Evolutionary conservation across 2,329 filamentous ascomycete genomes (phyloP), one percentile per base, ranked within the genome.

Genomic region (Akanthomyces dipterigenus): DNA sequence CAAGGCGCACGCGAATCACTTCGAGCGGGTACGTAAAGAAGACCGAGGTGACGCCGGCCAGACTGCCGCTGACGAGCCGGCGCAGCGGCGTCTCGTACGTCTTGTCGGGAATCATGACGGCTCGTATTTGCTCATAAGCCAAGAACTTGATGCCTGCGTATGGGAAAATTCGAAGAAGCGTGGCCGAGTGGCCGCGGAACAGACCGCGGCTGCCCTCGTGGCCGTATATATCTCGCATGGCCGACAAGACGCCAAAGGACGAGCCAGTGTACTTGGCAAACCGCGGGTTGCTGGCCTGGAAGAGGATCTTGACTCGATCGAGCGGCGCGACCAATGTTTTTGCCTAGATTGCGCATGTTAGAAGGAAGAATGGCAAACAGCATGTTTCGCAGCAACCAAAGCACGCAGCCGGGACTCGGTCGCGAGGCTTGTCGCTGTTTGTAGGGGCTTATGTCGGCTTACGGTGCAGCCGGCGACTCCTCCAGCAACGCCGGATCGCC

Each of bases 131-230:
- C 74, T 99, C 95, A 77, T 99, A 99, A 50, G 93, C 93, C 46
- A 99, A 84, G 71, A 99, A 99, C 71, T 99, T 99, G 76, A 98
- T 96, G 50, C 90, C 93, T 18, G 93, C 95, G 73, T 99, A 99
- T 6, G 95, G 95, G 69, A 98, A 99, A 65, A 99, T 96, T 65
- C 95, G 88, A 57, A 98, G 81, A 3, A 99, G 80, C 0, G 95
- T 99, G 3, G 93, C 95, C 4, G 92, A 97, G 73, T 99, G 95
- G 7, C 95, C 95, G 57, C 95, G 89, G 76, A 92, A 99, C 7
- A 99, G 81, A 1, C 95, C 95, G 12, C 80, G 72, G 2, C 83
- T 66, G 42, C 95, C 95, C 64, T 96, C 89, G 50, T 85, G 79
- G 26, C 74, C 77, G 68, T 95, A 90, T 65, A 99, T 98, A 68